Evolutionary conservation across 306 rosid species (phyloP).

Genomic region (Trifolium fragiferum): DNA sequence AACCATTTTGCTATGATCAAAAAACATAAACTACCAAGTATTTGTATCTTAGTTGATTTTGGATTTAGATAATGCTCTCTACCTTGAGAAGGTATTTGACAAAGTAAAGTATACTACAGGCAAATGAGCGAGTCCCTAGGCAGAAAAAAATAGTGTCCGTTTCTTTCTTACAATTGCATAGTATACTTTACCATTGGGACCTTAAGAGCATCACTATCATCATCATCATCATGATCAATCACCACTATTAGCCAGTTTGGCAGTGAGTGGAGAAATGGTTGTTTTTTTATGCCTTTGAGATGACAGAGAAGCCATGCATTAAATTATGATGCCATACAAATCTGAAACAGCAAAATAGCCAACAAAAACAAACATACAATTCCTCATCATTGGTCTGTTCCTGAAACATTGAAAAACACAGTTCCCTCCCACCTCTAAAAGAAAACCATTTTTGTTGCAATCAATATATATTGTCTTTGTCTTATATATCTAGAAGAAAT

Average conservation of each 20-base stretch:
- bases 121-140: conserved; percentile 22
- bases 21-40: conserved; percentile 18
- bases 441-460: conserved; percentile 52
- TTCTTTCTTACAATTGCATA: conserved; percentile 18
- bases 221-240: neutral
- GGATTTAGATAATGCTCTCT: neutral
- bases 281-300: conserved; percentile 47
- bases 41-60: conserved; percentile 20
- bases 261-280: conserved; percentile 30
- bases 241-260: conserved; percentile 32
- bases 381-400: conserved; percentile 58
- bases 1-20: neutral
- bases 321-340: conserved; percentile 68
- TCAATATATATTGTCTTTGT: conserved; percentile 45
- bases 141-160: neutral
- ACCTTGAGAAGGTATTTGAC: neutral
- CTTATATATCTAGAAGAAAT: conserved; percentile 79
- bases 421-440: conserved; percentile 50
- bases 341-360: conserved; percentile 58
- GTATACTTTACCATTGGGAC: conserved; percentile 21
- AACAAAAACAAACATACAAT: conserved; percentile 66
- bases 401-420: conserved; percentile 59
- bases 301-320: conserved; percentile 62
- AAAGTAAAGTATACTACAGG: neutral
- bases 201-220: conserved; percentile 21